phyloP scores from a whole-genome alignment of 164 flowering plant species.

The Sedum album region DNA sequence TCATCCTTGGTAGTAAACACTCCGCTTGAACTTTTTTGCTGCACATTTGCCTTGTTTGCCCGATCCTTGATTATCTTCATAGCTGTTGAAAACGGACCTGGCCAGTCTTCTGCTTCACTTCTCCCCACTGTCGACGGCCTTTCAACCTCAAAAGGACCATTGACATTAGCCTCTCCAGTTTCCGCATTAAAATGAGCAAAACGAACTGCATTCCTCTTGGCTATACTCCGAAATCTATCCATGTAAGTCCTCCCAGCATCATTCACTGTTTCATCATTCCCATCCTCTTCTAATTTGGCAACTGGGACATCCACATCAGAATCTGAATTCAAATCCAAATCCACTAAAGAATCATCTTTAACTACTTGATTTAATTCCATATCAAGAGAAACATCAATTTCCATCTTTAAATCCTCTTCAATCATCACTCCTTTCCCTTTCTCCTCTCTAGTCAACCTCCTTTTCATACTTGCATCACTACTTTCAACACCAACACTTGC shows the following conservation, averaged over 20 bases:
- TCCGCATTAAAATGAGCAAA: conserved; percentile 41
- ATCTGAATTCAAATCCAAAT: background rate
- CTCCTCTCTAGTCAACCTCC: conserved; percentile 21
- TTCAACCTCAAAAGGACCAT: conserved; percentile 17
- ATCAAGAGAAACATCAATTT: conserved; percentile 4
- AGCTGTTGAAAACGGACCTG: conserved; percentile 94
- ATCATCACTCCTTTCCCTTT: conserved; percentile 27
- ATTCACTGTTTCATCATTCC: background rate
- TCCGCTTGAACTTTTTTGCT: conserved; percentile 5
- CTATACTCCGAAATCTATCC: conserved; percentile 27
- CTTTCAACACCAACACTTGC: background rate
- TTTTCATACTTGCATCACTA: background rate
- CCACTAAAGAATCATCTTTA: conserved; percentile 6
- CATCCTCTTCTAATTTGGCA: background rate
- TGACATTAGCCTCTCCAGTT: conserved; percentile 13
- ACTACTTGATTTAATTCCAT: conserved; percentile 1
- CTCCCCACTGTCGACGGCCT: conserved; percentile 12
- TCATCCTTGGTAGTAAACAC: conserved; percentile 12
- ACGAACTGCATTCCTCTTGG: conserved; percentile 34
- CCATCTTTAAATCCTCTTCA: conserved; percentile 2
- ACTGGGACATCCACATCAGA: background rate
- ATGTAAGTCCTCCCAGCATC: background rate
- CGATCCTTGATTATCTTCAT: conserved; percentile 65
- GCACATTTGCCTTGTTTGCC: conserved; percentile 17
- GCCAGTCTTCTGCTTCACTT: conserved; percentile 66